These are phyloP conservation scores for Erysimum cheiri DNA, from an alignment of 441 rosid genomes.

Conservation along the genomic window DNA sequence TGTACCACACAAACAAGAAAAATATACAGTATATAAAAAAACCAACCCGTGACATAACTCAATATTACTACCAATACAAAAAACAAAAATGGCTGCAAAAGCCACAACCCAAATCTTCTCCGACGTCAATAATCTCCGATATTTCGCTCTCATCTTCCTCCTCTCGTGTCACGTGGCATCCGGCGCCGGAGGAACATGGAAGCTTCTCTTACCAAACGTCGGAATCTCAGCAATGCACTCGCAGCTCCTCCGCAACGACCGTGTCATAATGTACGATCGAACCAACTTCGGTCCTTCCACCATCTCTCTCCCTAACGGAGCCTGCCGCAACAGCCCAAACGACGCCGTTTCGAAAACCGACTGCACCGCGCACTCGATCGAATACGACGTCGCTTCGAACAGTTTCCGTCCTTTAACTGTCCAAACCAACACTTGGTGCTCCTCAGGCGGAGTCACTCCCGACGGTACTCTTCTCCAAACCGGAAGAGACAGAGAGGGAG, in stretches of 20 bases:
- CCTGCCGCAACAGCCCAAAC: slow-evolving; percentile 31
- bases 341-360: slow-evolving; percentile 29
- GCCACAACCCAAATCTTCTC: slow-evolving; percentile 33
- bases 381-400: slow-evolving; percentile 44
- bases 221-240: slow-evolving; percentile 55
- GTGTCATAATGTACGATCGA: slow-evolving; percentile 50
- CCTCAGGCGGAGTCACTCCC: slow-evolving; percentile 47
- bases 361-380: slow-evolving; percentile 50
- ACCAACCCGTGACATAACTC: slow-evolving; percentile 35
- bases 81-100: slow-evolving; percentile 30
- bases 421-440: slow-evolving; percentile 48
- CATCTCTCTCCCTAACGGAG: slow-evolving; percentile 46
- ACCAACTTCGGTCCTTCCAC: slow-evolving; percentile 48
- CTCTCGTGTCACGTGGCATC: slow-evolving; percentile 26
- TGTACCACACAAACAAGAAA: slow-evolving; percentile 15
- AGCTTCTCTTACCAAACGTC: slow-evolving; percentile 42
- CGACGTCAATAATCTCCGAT: slow-evolving; percentile 13
- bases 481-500: slow-evolving; percentile 44
- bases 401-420: slow-evolving; percentile 45
- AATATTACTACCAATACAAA: slow-evolving; percentile 20
- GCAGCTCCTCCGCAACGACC: slow-evolving; percentile 53
- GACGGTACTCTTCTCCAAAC: slow-evolving; percentile 46
- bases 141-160: slow-evolving; percentile 23
- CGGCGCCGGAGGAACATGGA: slow-evolving; percentile 46
- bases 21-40: neutral